These are phyloP conservation scores for Ramichloridium luteum DNA, from an alignment of 2,329 filamentous ascomycete species.

Conservation along the genomic window DNA sequence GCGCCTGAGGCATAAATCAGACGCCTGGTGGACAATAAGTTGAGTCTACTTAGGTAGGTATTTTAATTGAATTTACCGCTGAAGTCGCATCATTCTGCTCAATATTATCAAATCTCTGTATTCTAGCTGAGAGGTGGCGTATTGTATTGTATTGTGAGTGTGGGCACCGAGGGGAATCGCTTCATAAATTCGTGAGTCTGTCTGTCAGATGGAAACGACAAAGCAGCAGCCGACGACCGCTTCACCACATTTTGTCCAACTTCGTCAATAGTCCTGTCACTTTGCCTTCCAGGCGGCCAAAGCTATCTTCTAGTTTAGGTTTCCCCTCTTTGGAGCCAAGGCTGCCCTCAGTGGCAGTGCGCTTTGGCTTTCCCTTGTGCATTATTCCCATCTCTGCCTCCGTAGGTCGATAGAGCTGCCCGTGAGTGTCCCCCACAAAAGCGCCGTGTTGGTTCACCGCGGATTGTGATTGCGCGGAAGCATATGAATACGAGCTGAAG, in stretches of 20 bases:
- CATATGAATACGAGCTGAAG: slow-evolving; percentile 44
- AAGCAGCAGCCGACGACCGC: too few species aligned
- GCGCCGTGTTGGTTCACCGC: slow-evolving; percentile 19
- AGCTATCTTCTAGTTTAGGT: slow-evolving; percentile 3
- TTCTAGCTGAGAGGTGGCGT: too few species aligned
- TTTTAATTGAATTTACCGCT: too few species aligned
- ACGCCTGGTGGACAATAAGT: too few species aligned
- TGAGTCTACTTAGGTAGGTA: too few species aligned
- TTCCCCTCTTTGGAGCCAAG: slow-evolving; percentile 1
- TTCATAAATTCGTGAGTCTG: too few species aligned
- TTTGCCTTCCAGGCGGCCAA: slow-evolving; percentile 7
- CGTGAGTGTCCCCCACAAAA: slow-evolving; percentile 46
- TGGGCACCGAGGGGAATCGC: too few species aligned
- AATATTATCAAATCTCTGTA: too few species aligned
- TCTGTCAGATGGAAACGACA: too few species aligned
- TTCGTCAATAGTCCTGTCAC: slow-evolving; percentile 9
- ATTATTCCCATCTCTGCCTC: slow-evolving; percentile 40
- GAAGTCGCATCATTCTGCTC: too few species aligned
- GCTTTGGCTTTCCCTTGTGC: not conserved
- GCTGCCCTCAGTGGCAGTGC: not conserved
- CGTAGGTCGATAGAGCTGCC: slow-evolving; percentile 57
- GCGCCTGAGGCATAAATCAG: too few species aligned
- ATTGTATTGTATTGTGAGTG: too few species aligned
- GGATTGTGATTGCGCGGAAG: slow-evolving; percentile 19
- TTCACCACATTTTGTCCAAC: slow-evolving; percentile 10